Conservation (phyloP, 1,284 basidiomycete genomes). For the Polyporus tsugae region DNA sequence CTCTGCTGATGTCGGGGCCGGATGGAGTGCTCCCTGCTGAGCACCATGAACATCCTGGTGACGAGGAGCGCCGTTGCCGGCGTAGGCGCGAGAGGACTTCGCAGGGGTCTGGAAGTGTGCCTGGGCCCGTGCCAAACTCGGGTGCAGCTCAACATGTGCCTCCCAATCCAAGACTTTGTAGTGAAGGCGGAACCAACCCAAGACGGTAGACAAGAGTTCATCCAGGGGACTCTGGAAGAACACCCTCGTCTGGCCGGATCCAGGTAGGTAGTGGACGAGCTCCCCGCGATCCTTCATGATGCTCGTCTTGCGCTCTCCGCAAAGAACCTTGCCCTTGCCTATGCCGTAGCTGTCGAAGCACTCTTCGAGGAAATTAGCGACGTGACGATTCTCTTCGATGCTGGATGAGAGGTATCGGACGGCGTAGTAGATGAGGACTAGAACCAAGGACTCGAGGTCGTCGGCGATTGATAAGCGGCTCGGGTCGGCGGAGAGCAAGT, state of each 20-base stretch:
- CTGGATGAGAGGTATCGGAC: conserved; percentile 10
- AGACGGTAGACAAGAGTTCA: background rate
- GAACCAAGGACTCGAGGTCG: conserved; percentile 17
- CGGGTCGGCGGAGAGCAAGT: background rate
- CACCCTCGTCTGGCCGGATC: background rate
- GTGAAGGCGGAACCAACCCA: conserved; percentile 10
- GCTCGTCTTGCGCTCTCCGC: background rate
- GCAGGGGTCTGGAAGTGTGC: background rate
- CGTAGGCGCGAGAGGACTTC: background rate
- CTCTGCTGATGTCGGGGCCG: background rate
- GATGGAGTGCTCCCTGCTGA: background rate
- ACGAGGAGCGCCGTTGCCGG: background rate
- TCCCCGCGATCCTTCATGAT: background rate
- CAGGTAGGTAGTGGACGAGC: background rate
- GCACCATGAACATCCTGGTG: background rate
- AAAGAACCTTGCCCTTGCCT: background rate
- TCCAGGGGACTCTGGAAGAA: conserved; percentile 10
- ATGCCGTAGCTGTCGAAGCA: conserved; percentile 8
- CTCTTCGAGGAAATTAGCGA: background rate
- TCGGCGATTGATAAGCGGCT: background rate
- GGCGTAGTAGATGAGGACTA: conserved; percentile 14
- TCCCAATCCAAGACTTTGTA: conserved; percentile 6
- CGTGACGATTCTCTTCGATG: background rate
- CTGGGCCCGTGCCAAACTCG: background rate
- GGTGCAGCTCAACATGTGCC: background rate